These are phyloP conservation scores for Acer yangbiense DNA, from an alignment of 345 rosid species.

Conservation along the genomic window DNA sequence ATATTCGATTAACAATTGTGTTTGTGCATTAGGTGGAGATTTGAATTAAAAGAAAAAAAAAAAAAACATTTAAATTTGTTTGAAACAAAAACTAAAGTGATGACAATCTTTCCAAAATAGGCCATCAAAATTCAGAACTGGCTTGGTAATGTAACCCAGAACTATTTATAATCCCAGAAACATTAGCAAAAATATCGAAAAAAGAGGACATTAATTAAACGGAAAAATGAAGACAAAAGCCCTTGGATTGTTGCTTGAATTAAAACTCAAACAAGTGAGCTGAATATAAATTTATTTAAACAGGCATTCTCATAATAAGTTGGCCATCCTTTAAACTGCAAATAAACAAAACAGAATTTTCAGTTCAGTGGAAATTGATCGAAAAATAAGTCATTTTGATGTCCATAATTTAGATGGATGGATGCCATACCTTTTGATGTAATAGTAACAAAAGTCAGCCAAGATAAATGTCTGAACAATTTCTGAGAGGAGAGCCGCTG, in stretches of 20 bases:
- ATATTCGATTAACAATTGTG: not conserved
- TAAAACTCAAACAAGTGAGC: not conserved
- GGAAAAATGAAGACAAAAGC: not conserved
- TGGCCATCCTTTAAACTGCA: slow-evolving; percentile 44
- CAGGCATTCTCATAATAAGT: slow-evolving; percentile 49
- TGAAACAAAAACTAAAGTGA: not conserved
- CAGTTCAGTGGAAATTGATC: not conserved
- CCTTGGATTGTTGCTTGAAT: not conserved
- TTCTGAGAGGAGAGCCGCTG: slow-evolving; percentile 58
- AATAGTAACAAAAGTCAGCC: slow-evolving; percentile 87
- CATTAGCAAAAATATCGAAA: not conserved
- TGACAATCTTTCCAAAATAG: not conserved
- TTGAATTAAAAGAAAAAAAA: not conserved
- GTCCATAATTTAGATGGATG: not conserved
- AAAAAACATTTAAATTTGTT: not conserved
- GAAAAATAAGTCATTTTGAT: not conserved
- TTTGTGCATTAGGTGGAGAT: not conserved
- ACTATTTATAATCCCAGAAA: not conserved
- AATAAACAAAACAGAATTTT: not conserved
- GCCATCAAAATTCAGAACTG: not conserved
- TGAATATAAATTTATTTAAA: slow-evolving; percentile 24
- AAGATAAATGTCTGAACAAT: slow-evolving; percentile 82
- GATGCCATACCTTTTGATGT: slow-evolving; percentile 57
- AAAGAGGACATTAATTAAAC: not conserved
- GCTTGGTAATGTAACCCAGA: not conserved